Evolutionary conservation across 768 basidiomycete species (phyloP), one percentile per base, ranked within the genome.

Genomic region (Crucibulum laeve): DNA sequence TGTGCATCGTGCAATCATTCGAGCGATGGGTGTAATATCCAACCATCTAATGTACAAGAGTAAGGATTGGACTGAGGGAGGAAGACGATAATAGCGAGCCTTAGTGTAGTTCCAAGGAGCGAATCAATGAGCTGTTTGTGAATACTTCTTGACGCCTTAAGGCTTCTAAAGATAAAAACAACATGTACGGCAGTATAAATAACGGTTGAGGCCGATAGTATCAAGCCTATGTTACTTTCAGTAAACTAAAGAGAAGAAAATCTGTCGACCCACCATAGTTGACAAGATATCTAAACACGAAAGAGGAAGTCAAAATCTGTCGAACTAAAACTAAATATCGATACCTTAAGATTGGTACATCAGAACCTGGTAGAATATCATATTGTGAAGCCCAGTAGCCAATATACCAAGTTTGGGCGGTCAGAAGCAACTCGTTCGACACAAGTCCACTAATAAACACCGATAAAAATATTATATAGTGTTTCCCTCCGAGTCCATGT

Each of bases 401-500:
- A 23, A 40, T 15, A 40, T 22, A 40, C 39, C 39, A 40, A 10
- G 39, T 24, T 19, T 40, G 39, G 13, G 19, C 19, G 3, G 25
- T 40, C 39, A 13, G 10, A 8, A 21, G 11, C 14, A 18, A 10
- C 14, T 40, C 14, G 17, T 10, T 19, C 19, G 5, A 10, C 19
- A 40, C 13, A 24, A 40, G 13, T 7, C 25, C 25, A 21, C 8
- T 8, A 10, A 40, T 14, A 13, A 10, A 24, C 39, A 40, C 11
- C 22, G 25, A 10, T 11, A 23, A 40, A 23, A 24, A 40, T 11
- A 40, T 23, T 24, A 40, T 11, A 24, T 15, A 23, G 18, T 40
- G 19, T 13, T 40, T 24, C 18, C 39, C 39, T 10, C 67, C 62
- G 28, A 70, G 56, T 7, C 61, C 58, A 10, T 34, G 30, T 38